Evolutionary conservation across 345 rosid species (phyloP).

Genomic region (Eucalyptus sp.): DNA sequence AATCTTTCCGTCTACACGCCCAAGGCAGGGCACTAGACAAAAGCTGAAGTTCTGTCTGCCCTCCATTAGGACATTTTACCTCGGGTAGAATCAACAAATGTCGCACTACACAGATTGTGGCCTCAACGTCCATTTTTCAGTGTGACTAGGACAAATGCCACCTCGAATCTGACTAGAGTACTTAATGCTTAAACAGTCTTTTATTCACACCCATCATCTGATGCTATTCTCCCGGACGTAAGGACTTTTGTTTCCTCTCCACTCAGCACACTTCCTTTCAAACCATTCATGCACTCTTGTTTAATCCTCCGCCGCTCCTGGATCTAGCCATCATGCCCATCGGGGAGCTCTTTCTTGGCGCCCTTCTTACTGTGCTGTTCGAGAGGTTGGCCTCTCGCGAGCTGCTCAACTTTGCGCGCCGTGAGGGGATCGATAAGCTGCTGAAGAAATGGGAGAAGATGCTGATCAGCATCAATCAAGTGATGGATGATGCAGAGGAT

Average conservation of each 20-base stretch:
- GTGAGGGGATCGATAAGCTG: not conserved
- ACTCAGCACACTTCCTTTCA: not conserved
- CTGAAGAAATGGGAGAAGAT: constrained; percentile 1
- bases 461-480: not conserved
- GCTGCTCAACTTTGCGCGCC: not conserved
- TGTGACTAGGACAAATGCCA: accelerated
- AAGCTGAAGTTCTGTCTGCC: too few relatives aligned
- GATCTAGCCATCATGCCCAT: not conserved
- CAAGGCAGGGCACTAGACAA: accelerated
- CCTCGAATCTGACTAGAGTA: not conserved
- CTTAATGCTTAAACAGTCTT: not conserved
- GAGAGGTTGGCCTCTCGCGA: not conserved
- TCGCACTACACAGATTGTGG: too few relatives aligned
- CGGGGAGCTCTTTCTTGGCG: not conserved
- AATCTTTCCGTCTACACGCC: too few relatives aligned
- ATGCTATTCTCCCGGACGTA: not conserved
- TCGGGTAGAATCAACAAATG: too few relatives aligned
- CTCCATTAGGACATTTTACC: too few relatives aligned
- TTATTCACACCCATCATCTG: not conserved
- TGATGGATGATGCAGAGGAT: not conserved
- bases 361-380: not conserved
- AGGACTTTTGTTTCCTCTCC: not conserved
- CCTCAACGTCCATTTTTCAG: too few relatives aligned
- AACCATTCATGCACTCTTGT: not conserved
- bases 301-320: not conserved